These are phyloP conservation scores for Populus alba DNA, from an alignment of 345 rosid species.

Conservation along the genomic window DNA sequence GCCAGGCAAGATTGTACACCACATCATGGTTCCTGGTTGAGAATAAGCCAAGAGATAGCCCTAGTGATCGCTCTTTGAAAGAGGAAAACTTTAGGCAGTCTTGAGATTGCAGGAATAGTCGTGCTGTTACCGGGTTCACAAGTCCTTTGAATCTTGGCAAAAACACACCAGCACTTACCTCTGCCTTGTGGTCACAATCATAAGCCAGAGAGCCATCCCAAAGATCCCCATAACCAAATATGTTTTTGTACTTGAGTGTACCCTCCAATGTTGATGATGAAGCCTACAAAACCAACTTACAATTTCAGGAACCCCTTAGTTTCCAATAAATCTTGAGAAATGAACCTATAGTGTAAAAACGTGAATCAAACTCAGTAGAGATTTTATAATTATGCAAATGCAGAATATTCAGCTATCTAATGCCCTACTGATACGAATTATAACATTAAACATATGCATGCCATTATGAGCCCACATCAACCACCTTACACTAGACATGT, in stretches of 20 bases:
- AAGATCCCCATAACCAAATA: constrained; percentile 85
- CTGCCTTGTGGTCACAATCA: constrained; percentile 78
- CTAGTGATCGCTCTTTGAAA: constrained; percentile 71
- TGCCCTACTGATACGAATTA: background rate
- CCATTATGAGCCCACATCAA: background rate
- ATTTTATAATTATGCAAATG: background rate
- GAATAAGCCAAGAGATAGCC: constrained; percentile 77
- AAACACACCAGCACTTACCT: constrained; percentile 73
- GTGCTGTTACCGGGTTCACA: constrained; percentile 58
- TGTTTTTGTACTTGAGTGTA: constrained; percentile 68
- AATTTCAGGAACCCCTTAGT: constrained; percentile 13
- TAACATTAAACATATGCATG: background rate
- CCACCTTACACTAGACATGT: background rate
- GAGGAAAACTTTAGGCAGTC: constrained; percentile 86
- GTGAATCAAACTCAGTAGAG: background rate
- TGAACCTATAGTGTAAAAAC: background rate
- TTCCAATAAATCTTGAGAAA: background rate
- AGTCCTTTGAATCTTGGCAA: constrained; percentile 68
- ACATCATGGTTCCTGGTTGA: constrained; percentile 69
- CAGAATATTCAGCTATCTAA: background rate
- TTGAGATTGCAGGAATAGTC: constrained; percentile 72
- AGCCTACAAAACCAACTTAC: constrained; percentile 51
- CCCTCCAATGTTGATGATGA: constrained; percentile 82
- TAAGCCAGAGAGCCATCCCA: constrained; percentile 85
- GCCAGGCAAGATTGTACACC: constrained; percentile 72